Evolutionary conservation across 306 rosid genomes (phyloP).

Genomic region (Datisca glomerata): DNA sequence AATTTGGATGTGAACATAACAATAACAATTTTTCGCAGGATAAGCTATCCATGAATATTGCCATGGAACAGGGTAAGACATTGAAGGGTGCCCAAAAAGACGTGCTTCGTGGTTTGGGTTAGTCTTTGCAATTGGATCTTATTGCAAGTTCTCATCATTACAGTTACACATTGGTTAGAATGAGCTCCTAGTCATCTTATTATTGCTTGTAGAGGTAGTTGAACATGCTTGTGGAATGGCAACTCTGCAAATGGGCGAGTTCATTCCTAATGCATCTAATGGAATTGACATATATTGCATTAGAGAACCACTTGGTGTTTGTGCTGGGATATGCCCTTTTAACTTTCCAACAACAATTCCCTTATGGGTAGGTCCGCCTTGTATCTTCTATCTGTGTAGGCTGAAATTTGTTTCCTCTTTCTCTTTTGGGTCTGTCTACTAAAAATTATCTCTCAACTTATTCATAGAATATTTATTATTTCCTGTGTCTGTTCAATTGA

Average conservation of each 20-base stretch:
- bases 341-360: constrained; percentile 50
- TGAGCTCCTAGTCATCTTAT: constrained; percentile 4
- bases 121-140: constrained; percentile 15
- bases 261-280: constrained; percentile 48
- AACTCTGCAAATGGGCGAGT: constrained; percentile 56
- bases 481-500: background rate
- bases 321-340: constrained; percentile 70
- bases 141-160: constrained; percentile 12
- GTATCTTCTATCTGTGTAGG: constrained; percentile 5
- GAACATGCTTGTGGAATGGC: constrained; percentile 70
- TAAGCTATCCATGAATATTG: constrained; percentile 48
- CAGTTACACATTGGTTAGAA: constrained; percentile 1
- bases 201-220: constrained; percentile 45
- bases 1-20: constrained; percentile 7
- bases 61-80: constrained; percentile 54
- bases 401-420: constrained; percentile 1
- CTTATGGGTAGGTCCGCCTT: constrained; percentile 52
- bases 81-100: constrained; percentile 52
- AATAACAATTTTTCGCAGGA: constrained; percentile 30
- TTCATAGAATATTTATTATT: background rate
- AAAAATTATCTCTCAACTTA: too few species aligned
- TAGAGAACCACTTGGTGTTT: constrained; percentile 77
- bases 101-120: constrained; percentile 64
- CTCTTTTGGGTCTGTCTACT: too few species aligned
- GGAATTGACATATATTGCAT: constrained; percentile 61